A percentile compares a stretch with the other conserved stretches of the same genome.
phyloP scores from a whole-genome alignment of 2,329 filamentous ascomycete genomes.

The Annulohypoxylon truncatum region DNA sequence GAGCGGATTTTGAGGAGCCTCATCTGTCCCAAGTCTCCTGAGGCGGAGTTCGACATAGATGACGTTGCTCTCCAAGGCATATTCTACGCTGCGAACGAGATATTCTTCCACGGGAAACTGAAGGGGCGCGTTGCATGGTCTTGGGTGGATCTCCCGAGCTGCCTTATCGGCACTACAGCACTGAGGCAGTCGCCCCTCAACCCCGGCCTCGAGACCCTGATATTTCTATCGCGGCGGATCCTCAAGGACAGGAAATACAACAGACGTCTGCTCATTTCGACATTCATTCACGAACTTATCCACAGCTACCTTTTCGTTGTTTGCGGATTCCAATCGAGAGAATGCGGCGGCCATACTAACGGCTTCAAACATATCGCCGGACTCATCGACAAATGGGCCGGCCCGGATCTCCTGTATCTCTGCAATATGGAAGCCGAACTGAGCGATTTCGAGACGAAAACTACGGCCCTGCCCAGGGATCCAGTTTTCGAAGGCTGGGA shows the following conservation, averaged over 20 bases:
- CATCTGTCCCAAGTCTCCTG: slow-evolving; percentile 62
- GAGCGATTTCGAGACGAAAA: slow-evolving; percentile 58
- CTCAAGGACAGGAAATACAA: slow-evolving; percentile 68
- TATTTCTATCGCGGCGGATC: slow-evolving; percentile 70
- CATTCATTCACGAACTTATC: slow-evolving; percentile 74
- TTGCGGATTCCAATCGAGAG: slow-evolving; percentile 68
- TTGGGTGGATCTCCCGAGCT: slow-evolving; percentile 68
- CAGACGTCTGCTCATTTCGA: slow-evolving; percentile 70
- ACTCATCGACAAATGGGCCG: slow-evolving; percentile 72
- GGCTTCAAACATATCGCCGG: slow-evolving; percentile 69
- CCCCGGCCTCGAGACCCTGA: slow-evolving; percentile 70
- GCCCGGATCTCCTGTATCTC: slow-evolving; percentile 64
- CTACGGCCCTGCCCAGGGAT: slow-evolving; percentile 28
- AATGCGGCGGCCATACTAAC: slow-evolving; percentile 68
- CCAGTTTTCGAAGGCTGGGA: slow-evolving; percentile 42
- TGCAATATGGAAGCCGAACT: slow-evolving; percentile 72
- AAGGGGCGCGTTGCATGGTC: slow-evolving; percentile 70
- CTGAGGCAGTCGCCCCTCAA: slow-evolving; percentile 60
- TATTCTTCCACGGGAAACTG: slow-evolving; percentile 70
- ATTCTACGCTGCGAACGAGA: slow-evolving; percentile 69
- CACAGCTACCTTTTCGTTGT: slow-evolving; percentile 74
- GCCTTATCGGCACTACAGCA: slow-evolving; percentile 72
- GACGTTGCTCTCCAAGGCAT: slow-evolving; percentile 68
- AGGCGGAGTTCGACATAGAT: slow-evolving; percentile 65
- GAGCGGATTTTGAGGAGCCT: slow-evolving; percentile 69